These are phyloP conservation scores for Vitis rupestris DNA, from an alignment of 164 flowering plant species.

Conservation along the genomic window DNA sequence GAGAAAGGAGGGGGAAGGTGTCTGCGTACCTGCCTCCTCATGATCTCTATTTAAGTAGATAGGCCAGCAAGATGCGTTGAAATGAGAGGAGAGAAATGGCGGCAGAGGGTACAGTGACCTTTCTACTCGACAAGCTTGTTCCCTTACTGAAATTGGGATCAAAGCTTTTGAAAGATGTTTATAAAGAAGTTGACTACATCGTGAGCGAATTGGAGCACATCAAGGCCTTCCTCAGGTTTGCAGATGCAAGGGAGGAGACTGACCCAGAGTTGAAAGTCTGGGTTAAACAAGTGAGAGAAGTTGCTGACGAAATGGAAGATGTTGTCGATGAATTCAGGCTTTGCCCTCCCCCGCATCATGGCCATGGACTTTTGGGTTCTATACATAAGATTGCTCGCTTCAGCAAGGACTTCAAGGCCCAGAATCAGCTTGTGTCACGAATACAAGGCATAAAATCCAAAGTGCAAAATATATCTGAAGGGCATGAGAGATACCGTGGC, in stretches of 20 bases:
- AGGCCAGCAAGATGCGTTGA: too few species aligned
- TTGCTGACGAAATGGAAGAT: conserved; percentile 11
- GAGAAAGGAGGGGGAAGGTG: too few species aligned
- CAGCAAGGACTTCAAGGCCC: too few species aligned
- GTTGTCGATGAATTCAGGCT: not conserved
- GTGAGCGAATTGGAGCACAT: conserved; percentile 1
- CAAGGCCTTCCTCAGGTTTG: conserved; percentile 6
- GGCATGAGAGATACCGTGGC: not conserved
- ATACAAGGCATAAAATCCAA: too few species aligned
- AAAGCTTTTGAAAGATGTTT: not conserved
- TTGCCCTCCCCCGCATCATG: too few species aligned
- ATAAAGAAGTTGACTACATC: not conserved
- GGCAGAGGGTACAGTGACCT: conserved; percentile 7
- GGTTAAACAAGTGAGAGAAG: conserved; percentile 15
- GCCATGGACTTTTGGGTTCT: too few species aligned
- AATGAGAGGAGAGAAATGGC: too few species aligned
- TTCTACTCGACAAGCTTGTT: conserved; percentile 1
- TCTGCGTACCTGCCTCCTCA: too few species aligned
- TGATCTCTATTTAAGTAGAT: too few species aligned
- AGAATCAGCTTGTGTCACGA: too few species aligned
- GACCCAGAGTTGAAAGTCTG: conserved; percentile 9
- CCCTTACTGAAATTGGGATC: not conserved
- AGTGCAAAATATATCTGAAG: not conserved
- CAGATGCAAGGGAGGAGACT: conserved; percentile 4
- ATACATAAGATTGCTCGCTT: too few species aligned